A percentile compares a stretch with the other conserved stretches of the same genome.
These are phyloP conservation scores for Penicillium sclerotigenum DNA, from an alignment of 2,329 filamentous ascomycete genomes.

Conservation along the genomic window DNA sequence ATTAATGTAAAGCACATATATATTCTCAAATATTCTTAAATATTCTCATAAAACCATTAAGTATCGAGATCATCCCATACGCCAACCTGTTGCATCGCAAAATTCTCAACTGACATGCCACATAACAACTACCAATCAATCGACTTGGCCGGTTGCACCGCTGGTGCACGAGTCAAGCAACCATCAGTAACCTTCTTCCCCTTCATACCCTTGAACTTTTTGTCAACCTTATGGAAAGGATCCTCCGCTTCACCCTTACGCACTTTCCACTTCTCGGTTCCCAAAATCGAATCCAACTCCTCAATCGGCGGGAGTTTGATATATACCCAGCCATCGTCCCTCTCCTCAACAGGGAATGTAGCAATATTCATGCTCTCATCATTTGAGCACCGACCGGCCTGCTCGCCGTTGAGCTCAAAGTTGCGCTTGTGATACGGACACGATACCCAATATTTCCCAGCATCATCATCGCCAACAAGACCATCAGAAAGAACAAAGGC, in stretches of 20 bases:
- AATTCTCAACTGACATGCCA: not conserved
- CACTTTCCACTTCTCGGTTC: constrained; percentile 75
- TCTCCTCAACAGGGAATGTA: constrained; percentile 72
- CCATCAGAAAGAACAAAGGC: constrained; percentile 87
- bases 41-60: not conserved
- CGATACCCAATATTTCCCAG: constrained; percentile 73
- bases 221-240: constrained; percentile 57
- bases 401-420: constrained; percentile 67
- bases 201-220: constrained; percentile 54
- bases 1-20: not conserved
- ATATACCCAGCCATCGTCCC: constrained; percentile 74
- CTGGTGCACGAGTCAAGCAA: constrained; percentile 2
- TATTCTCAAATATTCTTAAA: not conserved
- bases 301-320: constrained; percentile 74
- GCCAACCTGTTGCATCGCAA: not conserved
- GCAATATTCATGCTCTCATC: constrained; percentile 75
- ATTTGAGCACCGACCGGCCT: constrained; percentile 69
- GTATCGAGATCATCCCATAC: not conserved
- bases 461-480: constrained; percentile 62
- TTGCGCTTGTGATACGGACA: constrained; percentile 91
- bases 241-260: constrained; percentile 63
- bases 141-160: constrained; percentile 21
- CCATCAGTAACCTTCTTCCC: constrained; percentile 48
- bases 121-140: constrained; percentile 35
- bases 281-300: constrained; percentile 75